phyloP scores from a whole-genome alignment of 805 yeast species.

The Wickerhamiella qilinensis region DNA sequence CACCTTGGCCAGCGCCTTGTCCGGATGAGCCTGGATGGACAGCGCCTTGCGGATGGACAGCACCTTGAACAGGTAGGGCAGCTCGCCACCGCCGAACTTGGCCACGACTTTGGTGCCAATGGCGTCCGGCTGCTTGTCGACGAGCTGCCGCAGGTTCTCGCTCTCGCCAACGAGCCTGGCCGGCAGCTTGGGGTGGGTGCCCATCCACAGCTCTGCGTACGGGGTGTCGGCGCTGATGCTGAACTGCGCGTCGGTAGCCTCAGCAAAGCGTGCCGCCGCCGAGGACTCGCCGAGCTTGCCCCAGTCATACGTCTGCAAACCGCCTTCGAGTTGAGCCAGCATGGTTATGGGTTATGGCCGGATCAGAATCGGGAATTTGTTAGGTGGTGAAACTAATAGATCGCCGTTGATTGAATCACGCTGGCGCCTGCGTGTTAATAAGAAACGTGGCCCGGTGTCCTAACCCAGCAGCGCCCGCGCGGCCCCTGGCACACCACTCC shows the following conservation, averaged over 20 bases:
- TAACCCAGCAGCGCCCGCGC: too few species aligned
- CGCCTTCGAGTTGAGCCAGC: slow-evolving; percentile 23
- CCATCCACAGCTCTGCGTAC: slow-evolving; percentile 99
- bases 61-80: slow-evolving; percentile 90
- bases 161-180: slow-evolving; percentile 40
- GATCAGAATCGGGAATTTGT: too few species aligned
- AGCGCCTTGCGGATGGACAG: slow-evolving; percentile 84
- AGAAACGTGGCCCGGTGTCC: too few species aligned
- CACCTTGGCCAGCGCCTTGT: slow-evolving; percentile 62
- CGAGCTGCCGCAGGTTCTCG: slow-evolving; percentile 40
- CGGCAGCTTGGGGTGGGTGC: slow-evolving; percentile 89
- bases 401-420: too few species aligned
- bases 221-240: slow-evolving; percentile 60
- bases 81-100: slow-evolving; percentile 57
- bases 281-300: slow-evolving; percentile 72
- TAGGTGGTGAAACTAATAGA: too few species aligned
- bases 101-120: slow-evolving; percentile 43
- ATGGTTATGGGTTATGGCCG: too few species aligned
- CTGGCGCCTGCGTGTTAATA: too few species aligned
- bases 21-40: slow-evolving; percentile 96
- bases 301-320: slow-evolving; percentile 71
- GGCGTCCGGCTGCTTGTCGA: slow-evolving; percentile 41
- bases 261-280: slow-evolving; percentile 80
- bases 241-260: slow-evolving; percentile 45
- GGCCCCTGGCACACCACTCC: too few species aligned